A percentile compares a stretch with the other conserved stretches of the same genome.
Conservation (phyloP, 2,329 filamentous ascomycete genomes). For the Paraconiothyrium brasiliense region DNA sequence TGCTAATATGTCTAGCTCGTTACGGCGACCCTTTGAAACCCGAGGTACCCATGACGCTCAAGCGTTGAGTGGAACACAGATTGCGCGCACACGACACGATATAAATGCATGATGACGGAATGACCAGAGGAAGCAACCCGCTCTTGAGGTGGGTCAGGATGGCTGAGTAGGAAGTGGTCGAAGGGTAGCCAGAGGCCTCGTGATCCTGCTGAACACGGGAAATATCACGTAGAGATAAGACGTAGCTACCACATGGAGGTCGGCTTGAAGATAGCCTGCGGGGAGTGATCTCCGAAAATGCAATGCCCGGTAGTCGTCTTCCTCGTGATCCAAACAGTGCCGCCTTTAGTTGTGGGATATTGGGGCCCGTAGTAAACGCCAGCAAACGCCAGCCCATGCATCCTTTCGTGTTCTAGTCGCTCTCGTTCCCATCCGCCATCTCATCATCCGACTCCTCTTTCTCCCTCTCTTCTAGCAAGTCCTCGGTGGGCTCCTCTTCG, state of each 20-base stretch:
- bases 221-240: neutral
- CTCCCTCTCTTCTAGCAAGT: slow-evolving; percentile 56
- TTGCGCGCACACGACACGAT: neutral
- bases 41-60: slow-evolving; percentile 35
- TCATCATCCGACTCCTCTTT: slow-evolving; percentile 56
- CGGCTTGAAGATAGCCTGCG: neutral
- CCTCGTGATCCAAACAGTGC: neutral
- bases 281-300: neutral
- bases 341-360: slow-evolving; percentile 5
- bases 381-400: slow-evolving; percentile 44
- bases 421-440: slow-evolving; percentile 65
- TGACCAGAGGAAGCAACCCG: neutral
- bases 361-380: slow-evolving; percentile 23
- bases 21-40: slow-evolving; percentile 50
- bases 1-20: slow-evolving; percentile 35
- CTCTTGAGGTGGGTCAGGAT: neutral
- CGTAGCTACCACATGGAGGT: neutral
- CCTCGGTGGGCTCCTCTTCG: slow-evolving; percentile 60
- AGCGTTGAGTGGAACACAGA: slow-evolving; percentile 33
- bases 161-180: neutral
- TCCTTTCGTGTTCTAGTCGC: slow-evolving; percentile 38
- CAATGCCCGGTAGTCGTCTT: slow-evolving; percentile 3
- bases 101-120: neutral
- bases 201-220: neutral
- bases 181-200: neutral